These are phyloP conservation scores for Microdochium trichocladiopsis DNA, from an alignment of 2,329 filamentous ascomycete species.

Conservation along the genomic window DNA sequence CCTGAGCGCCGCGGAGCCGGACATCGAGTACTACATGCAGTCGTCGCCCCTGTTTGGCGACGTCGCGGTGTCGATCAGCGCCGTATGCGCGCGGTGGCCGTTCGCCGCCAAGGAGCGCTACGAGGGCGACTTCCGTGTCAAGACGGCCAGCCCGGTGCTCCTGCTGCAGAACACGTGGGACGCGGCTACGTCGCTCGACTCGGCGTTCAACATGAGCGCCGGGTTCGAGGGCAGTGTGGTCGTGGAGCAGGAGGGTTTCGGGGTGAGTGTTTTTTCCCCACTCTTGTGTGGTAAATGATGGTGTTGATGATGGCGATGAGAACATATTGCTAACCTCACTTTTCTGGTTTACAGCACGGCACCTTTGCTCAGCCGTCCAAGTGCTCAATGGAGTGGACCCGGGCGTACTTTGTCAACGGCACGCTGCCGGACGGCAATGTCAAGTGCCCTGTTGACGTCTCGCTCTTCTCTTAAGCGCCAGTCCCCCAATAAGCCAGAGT, in stretches of 20 bases:
- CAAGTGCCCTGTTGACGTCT: neutral
- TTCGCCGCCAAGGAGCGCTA: slow-evolving; percentile 16
- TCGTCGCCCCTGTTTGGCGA: slow-evolving; percentile 12
- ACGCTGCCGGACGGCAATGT: neutral
- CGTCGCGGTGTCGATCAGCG: slow-evolving; percentile 3
- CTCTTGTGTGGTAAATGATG: neutral
- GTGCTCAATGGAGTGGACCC: neutral
- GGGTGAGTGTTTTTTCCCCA: slow-evolving; percentile 6
- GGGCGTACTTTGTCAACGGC: neutral
- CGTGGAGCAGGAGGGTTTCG: slow-evolving; percentile 15
- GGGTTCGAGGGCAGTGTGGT: slow-evolving; percentile 18
- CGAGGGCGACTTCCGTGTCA: slow-evolving; percentile 10
- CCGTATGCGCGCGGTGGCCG: slow-evolving; percentile 19
- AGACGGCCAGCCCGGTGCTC: slow-evolving; percentile 17
- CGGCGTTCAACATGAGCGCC: slow-evolving; percentile 17
- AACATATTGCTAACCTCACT: neutral
- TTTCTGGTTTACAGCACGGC: neutral
- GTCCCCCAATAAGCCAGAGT: too few species aligned
- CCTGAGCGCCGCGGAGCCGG: slow-evolving; percentile 2
- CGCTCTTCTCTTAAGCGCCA: neutral
- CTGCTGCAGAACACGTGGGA: slow-evolving; percentile 20
- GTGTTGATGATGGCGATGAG: too few species aligned
- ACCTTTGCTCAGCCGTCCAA: neutral
- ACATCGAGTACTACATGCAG: slow-evolving; percentile 4
- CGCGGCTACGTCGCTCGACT: slow-evolving; percentile 19